Conservation (phyloP, 176 grass and related monocot species). For the Lolium multiflorum region DNA sequence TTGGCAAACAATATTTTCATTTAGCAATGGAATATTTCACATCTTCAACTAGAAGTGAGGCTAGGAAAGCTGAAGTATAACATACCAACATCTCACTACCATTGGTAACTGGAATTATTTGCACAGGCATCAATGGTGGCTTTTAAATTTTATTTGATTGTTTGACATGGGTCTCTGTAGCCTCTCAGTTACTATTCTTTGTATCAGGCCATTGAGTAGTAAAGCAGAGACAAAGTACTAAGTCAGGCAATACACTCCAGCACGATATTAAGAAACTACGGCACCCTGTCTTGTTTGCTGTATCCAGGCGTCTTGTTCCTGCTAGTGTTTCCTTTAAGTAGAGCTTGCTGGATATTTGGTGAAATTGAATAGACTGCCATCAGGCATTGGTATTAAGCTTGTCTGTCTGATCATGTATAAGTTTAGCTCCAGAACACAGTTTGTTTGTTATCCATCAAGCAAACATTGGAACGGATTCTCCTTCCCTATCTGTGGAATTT, state of each 20-base stretch:
- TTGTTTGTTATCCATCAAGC: neutral
- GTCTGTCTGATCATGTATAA: neutral
- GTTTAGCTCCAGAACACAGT: neutral
- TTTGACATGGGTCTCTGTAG: slow-evolving; percentile 12
- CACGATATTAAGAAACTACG: neutral
- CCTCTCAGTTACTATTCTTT: neutral
- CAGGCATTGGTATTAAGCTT: neutral
- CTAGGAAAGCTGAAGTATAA: slow-evolving; percentile 5
- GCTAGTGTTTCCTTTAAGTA: neutral
- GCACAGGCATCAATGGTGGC: neutral
- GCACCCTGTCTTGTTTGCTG: neutral
- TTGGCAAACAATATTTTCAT: neutral
- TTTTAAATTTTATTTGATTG: slow-evolving; percentile 18
- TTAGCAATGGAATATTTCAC: slow-evolving; percentile 1
- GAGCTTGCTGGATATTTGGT: slow-evolving; percentile 15
- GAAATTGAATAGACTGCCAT: slow-evolving; percentile 27
- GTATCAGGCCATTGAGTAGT: slow-evolving; percentile 10
- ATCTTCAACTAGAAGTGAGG: slow-evolving; percentile 10
- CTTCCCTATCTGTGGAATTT: neutral
- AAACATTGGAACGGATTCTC: neutral
- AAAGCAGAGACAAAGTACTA: slow-evolving; percentile 17
- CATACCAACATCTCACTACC: neutral
- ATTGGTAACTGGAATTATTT: slow-evolving; percentile 13
- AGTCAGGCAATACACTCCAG: slow-evolving; percentile 11
- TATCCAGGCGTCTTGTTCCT: neutral